A percentile compares a stretch with the other conserved stretches of the same genome.
phyloP scores from a whole-genome alignment of 2,329 filamentous ascomycete species.

The Blastomyces parvus region DNA sequence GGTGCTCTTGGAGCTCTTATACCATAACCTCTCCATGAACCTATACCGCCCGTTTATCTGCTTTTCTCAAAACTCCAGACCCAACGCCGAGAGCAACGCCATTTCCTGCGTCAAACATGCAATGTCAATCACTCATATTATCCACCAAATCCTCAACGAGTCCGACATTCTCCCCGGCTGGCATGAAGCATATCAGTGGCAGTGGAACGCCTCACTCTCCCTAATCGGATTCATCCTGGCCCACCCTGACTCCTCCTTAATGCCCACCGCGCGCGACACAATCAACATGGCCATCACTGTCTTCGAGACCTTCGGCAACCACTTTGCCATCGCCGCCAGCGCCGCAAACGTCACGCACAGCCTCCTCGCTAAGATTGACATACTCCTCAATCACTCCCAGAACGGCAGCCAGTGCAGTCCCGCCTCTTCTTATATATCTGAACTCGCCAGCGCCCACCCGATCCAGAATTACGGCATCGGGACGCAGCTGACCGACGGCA shows the following conservation, averaged over 20 bases:
- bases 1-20: constrained; percentile 34
- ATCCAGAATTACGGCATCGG: not conserved
- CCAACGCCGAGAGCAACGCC: constrained; percentile 18
- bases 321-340: constrained; percentile 27
- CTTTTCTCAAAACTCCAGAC: constrained; percentile 20
- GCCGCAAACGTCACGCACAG: constrained; percentile 28
- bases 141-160: constrained; percentile 28
- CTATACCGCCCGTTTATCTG: constrained; percentile 36
- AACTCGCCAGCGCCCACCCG: not conserved
- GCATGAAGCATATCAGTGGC: constrained; percentile 36
- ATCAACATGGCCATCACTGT: constrained; percentile 29
- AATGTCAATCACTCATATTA: constrained; percentile 32
- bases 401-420: not conserved
- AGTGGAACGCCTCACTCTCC: constrained; percentile 36
- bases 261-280: constrained; percentile 24
- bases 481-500: not conserved
- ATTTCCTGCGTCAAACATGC: constrained; percentile 17
- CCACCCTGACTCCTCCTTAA: constrained; percentile 26
- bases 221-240: constrained; percentile 36
- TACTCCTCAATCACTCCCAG: constrained; percentile 15
- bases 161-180: constrained; percentile 31
- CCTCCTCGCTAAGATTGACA: constrained; percentile 24
- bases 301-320: constrained; percentile 30
- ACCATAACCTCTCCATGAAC: constrained; percentile 32
- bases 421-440: not conserved